Evolutionary conservation across 441 rosid genomes (phyloP).

Genomic region (Codiaeum variegatum): DNA sequence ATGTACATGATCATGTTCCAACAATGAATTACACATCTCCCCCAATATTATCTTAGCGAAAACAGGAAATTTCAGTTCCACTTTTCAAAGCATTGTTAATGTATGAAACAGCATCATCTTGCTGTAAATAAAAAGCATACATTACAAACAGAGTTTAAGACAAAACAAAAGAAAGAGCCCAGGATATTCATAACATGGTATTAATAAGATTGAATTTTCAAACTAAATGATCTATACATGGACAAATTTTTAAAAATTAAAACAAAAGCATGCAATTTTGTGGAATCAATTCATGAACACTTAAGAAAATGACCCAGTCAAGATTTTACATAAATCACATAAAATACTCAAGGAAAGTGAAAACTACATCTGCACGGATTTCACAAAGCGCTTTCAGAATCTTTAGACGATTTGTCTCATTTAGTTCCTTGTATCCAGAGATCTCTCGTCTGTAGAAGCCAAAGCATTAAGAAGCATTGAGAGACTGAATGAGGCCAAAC

Average conservation of each 20-base stretch:
- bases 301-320: constrained; percentile 2
- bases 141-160: constrained; percentile 15
- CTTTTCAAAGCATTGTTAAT: constrained; percentile 49
- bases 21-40: constrained; percentile 32
- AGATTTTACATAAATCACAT: constrained; percentile 17
- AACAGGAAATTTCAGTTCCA: constrained; percentile 40
- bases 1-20: constrained; percentile 15
- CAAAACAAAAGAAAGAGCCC: constrained; percentile 9
- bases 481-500: neutral
- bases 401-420: constrained; percentile 46
- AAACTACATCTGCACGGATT: constrained; percentile 60
- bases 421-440: constrained; percentile 53
- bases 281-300: neutral
- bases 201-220: neutral
- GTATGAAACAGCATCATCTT: constrained; percentile 54
- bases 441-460: constrained; percentile 55
- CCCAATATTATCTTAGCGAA: constrained; percentile 61
- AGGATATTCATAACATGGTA: neutral
- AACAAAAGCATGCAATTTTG: neutral
- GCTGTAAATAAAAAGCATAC: constrained; percentile 39
- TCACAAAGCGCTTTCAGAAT: constrained; percentile 81
- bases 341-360: constrained; percentile 11
- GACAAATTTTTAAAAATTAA: neutral
- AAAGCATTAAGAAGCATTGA: constrained; percentile 19
- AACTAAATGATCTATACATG: neutral